Conservation (phyloP, 2,329 filamentous ascomycete species). For the Alternaria longipes region DNA sequence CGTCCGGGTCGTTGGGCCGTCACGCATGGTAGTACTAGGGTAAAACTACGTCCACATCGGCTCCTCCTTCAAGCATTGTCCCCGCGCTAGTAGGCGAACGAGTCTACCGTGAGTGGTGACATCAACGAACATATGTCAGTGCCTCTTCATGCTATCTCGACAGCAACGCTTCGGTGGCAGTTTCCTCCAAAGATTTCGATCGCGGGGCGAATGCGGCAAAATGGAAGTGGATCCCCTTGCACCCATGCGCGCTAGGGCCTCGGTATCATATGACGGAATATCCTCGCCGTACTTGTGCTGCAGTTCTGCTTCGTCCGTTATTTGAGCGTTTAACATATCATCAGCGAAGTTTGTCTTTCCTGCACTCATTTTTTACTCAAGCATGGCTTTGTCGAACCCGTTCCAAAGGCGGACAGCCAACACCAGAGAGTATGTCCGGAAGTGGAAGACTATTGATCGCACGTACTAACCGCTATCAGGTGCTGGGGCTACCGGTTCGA, state of each 20-base stretch:
- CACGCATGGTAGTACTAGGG: not conserved
- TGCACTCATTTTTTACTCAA: not conserved
- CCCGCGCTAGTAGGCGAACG: conserved; percentile 1
- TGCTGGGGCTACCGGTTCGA: conserved; percentile 75
- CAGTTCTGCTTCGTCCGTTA: not conserved
- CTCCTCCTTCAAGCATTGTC: not conserved
- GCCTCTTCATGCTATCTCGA: conserved; percentile 2
- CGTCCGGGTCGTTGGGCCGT: too few species aligned
- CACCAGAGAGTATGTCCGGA: conserved; percentile 52
- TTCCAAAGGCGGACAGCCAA: conserved; percentile 55
- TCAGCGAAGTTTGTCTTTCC: not conserved
- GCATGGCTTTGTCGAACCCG: conserved; percentile 56
- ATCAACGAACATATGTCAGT: conserved; percentile 19
- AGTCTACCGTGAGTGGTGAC: conserved; percentile 16
- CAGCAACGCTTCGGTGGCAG: not conserved
- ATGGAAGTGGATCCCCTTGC: conserved; percentile 24
- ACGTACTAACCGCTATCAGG: conserved; percentile 41
- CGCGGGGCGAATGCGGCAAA: conserved; percentile 20
- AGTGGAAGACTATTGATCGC: conserved; percentile 21
- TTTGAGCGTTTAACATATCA: not conserved
- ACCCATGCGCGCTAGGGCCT: conserved; percentile 29
- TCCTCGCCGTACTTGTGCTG: conserved; percentile 6
- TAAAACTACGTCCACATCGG: not conserved
- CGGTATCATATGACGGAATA: conserved; percentile 43
- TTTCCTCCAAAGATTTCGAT: conserved; percentile 6